Evolutionary conservation across 495 filamentous ascomycete species (phyloP), one percentile per base, ranked within the genome.

Genomic region (Daldinia loculata): DNA sequence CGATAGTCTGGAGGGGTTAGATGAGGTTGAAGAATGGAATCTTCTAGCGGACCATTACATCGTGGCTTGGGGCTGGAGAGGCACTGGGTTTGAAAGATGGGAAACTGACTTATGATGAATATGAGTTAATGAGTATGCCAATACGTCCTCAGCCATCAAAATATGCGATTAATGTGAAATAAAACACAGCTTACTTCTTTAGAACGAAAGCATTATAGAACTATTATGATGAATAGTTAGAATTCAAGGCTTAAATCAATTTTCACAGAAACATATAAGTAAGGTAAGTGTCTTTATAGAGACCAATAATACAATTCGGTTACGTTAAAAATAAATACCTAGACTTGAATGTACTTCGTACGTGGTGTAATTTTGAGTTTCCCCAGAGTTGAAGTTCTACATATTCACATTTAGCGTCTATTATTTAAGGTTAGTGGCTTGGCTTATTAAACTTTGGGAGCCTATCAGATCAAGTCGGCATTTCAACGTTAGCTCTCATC

Each of bases 11-110:
- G 95, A 98, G 79, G 92, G 94, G 83, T 75, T 98, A 69, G 95
- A 99, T 83, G 95, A 99, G 80, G 87, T 97, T 61, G 95, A 99
- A 80, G 95, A 99, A 81, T 97, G 95, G 94, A 82, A 88, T 73
- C 77, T 99, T 76, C 78, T 99, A 72, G 93, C 93, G 4, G 85
- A 85, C 65, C 95, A 99, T 83, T 99, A 99, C 79, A 90, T 94
- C 69, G 85, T 98, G 61, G 90, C 85, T 9, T 98, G 95, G 95
- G 94, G 77, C 4, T 84, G 80, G 80, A 80, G 71, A 67, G 80
- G 81, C 0, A 52, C 56, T 19, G 76, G 75, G 22, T 75, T 80
- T 48, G 68, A 63, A 45, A 26, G 24, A 17, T 72, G 75, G 75
- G 61, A 70, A 48, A 43, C 26, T 24, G 45, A 22, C 15, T 55